Base-by-base conservation (phyloP, 2,329 filamentous ascomycete species). In the Pseudophaeomoniella oleicola region DNA sequence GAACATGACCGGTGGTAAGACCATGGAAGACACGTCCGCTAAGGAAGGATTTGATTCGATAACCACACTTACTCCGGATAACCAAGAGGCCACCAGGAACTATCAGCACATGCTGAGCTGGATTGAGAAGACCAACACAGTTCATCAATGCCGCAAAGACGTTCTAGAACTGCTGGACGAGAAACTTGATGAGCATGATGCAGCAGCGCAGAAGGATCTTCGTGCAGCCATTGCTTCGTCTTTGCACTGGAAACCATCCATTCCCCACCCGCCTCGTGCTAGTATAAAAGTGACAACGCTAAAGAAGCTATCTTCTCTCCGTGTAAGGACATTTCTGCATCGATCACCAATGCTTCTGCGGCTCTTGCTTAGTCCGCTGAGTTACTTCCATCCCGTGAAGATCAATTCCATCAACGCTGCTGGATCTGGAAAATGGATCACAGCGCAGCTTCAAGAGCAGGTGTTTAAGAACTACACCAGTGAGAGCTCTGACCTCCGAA, bases 301-400 rank as follows among this genome's bases (percentile, higher is more conserved):
- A 2, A 53, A 62, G 34, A 62, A 62, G 19, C 49, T 62, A 9
- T 55, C 54, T 2, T 51, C 59, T 32, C 62, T 61, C 2, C 50
- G 52, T 5, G 42, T 65, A 16, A 57, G 60, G 33, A 47, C 46
- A 9, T 65, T 69, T 39, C 35, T 69, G 15, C 67, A 71, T 46
- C 57, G 66, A 6, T 47, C 70, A 3, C 67, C 67, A 0, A 58
- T 71, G 37, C 53, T 71, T 2, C 56, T 66, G 5, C 59, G 67
- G 12, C 42, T 66, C 0, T 56, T 69, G 4, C 56, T 72, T 1
- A 61, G 56, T 16, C 62, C 65, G 0, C 48, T 72, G 3, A 62
- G 60, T 40, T 69, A 71, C 43, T 69, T 71, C 39, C 68, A 72
- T 40, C 62, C 66, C 0, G 58, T 71, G 34, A 54, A 52, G 30